Evolutionary conservation across 1,139 yeast species (phyloP), one percentile per base, ranked within the genome.

Genomic region (Zhuliangozyma parablackwelliae): DNA sequence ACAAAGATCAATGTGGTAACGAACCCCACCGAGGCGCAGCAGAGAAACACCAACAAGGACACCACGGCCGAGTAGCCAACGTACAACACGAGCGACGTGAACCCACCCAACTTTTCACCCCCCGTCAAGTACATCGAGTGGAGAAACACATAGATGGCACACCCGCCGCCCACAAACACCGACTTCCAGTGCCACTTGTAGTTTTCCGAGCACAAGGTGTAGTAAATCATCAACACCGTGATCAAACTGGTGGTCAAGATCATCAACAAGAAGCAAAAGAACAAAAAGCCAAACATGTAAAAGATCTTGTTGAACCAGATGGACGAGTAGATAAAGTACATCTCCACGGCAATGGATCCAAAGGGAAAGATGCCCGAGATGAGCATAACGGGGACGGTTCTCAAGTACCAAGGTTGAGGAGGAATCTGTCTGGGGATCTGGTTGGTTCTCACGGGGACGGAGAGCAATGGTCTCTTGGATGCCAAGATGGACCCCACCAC

Each of bases 121-220:
- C 78, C 79, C 21, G 89, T 77, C 51, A 92, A 74, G 47, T 85
- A 68, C 44, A 89, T 67, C 4, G 97, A 82, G 61, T 92, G 96
- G 38, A 88, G 52, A 61, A 89, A 88, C 30, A 90, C 84, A 59
- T 90, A 94, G 39, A 83, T 52, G 1, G 95, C 74, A 60, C 95
- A 83, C 23, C 97, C 95, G 36, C 96, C 97, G 24, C 96, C 94
- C 42, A 89, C 75, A 52, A 83, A 75, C 51, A 90, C 72, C 8
- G 96, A 79, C 59, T 90, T 81, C 98, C 98, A 92, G 57, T 89
- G 97, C 99, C 99, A 92, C 59, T 81, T 80, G 69, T 94, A 90
- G 61, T 92, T 87, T 57, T 92, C 98, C 32, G 89, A 71, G 56
- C 96, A 88, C 46, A 94, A 73, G 9, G 90, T 76, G 66, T 86